Conservation (phyloP, 192 early-diverging fungal species). For the Backusella sp. region DNA sequence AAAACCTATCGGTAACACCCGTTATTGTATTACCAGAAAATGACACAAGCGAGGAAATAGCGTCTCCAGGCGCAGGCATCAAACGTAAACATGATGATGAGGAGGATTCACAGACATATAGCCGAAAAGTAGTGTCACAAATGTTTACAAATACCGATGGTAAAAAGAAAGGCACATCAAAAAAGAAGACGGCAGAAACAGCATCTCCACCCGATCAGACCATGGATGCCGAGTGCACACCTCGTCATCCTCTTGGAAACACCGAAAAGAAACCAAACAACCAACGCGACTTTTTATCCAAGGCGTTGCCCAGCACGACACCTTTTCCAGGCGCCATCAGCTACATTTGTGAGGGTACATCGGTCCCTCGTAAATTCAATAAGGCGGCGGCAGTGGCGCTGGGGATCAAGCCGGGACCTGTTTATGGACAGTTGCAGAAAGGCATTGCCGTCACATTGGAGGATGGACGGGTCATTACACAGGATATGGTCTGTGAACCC, state of each 20-base stretch:
- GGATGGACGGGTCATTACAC: constrained; percentile 67
- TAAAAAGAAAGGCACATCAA: not conserved
- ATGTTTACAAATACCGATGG: constrained; percentile 5
- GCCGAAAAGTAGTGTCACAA: not conserved
- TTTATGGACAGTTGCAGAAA: constrained; percentile 55
- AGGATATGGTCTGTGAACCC: constrained; percentile 59
- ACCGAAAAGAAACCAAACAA: not conserved
- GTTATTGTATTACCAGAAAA: not conserved
- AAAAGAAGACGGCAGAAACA: not conserved
- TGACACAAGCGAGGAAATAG: not conserved
- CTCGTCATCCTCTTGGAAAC: not conserved
- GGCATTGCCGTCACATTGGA: constrained; percentile 59
- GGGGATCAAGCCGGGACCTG: constrained; percentile 65
- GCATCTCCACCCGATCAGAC: constrained; percentile 12
- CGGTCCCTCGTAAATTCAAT: constrained; percentile 80
- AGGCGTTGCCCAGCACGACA: constrained; percentile 42
- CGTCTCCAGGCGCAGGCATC: not conserved
- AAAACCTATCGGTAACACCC: constrained; percentile 9
- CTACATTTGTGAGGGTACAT: constrained; percentile 77
- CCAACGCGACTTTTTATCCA: constrained; percentile 11
- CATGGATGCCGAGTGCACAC: constrained; percentile 22
- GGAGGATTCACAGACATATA: not conserved
- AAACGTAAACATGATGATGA: not conserved
- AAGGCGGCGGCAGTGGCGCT: constrained; percentile 60
- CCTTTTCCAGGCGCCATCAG: constrained; percentile 53